phyloP scores from a whole-genome alignment of 169 alveolate genomes.

The Neospora caninum region DNA sequence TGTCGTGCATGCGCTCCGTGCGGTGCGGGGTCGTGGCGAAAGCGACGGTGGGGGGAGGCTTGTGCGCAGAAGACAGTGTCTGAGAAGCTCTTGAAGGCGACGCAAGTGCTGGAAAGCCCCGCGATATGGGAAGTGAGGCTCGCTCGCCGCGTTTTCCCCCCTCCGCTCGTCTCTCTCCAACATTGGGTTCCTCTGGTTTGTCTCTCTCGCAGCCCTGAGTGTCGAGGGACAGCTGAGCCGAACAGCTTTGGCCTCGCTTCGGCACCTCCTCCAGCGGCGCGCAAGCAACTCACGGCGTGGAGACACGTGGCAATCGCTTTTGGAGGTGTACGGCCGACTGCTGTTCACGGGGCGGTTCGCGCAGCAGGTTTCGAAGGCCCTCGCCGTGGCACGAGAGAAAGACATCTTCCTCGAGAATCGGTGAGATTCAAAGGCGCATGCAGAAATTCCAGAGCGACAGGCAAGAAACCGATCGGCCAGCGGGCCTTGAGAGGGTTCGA shows the following conservation, averaged over 20 bases:
- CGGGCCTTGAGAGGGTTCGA: too few species aligned
- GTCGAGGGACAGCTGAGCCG: conserved; percentile 23
- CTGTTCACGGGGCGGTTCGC: conserved; percentile 33
- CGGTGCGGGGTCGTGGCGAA: too few species aligned
- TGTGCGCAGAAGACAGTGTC: too few species aligned
- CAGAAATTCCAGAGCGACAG: not conserved
- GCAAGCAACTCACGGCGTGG: not conserved
- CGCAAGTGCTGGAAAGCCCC: too few species aligned
- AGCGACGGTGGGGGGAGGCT: too few species aligned
- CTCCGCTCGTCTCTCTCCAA: not conserved
- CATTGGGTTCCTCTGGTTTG: not conserved
- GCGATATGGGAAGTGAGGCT: too few species aligned
- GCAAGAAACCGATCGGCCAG: not conserved
- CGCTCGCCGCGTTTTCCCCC: not conserved
- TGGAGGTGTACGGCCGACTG: conserved; percentile 24
- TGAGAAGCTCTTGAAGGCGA: too few species aligned
- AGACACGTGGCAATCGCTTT: not conserved
- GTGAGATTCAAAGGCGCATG: not conserved
- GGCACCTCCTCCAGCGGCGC: conserved; percentile 39
- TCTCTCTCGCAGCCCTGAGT: conserved; percentile 11
- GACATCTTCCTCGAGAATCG: conserved; percentile 30
- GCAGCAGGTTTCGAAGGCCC: not conserved
- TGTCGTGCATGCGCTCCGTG: too few species aligned
- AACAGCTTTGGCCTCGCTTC: conserved; percentile 12
- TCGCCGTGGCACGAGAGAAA: conserved; percentile 16